A percentile compares a stretch with the other conserved stretches of the same genome.
Evolutionary conservation across 106 monocot genomes (phyloP).

Genomic region (Amphibolis antarctica): DNA sequence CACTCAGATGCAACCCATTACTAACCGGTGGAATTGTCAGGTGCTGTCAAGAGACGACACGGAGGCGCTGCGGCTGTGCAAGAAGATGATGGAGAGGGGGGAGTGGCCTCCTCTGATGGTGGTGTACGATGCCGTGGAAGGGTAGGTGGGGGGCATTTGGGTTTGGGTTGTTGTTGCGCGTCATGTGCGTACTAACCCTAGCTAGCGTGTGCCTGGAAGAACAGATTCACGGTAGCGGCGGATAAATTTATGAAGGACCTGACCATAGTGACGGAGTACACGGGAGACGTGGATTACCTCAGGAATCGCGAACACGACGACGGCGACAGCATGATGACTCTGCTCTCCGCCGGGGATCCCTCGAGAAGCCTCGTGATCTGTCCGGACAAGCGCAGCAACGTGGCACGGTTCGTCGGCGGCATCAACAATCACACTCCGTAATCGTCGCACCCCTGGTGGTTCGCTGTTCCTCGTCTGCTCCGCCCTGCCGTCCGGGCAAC

Average conservation of each 20-base stretch:
- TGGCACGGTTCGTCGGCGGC: conserved; percentile 55
- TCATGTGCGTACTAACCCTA: too few species aligned
- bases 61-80: conserved; percentile 58
- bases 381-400: conserved; percentile 81
- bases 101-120: conserved; percentile 85
- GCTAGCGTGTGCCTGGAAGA: not conserved
- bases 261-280: conserved; percentile 81
- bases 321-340: conserved; percentile 97
- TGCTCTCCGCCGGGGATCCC: conserved; percentile 44
- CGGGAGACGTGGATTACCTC: conserved; percentile 87
- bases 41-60: conserved; percentile 61
- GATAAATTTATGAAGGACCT: conserved; percentile 80
- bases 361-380: conserved; percentile 84
- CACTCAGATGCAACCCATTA: too few species aligned
- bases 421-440: conserved; percentile 4
- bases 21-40: conserved; percentile 36
- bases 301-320: conserved; percentile 65
- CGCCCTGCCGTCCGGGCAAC: not conserved
- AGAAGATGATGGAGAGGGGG: conserved; percentile 84
- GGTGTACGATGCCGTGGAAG: conserved; percentile 63
- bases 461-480: not conserved
- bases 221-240: conserved; percentile 88
- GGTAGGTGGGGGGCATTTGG: conserved; percentile 44
- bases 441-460: not conserved
- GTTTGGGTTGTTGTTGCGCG: too few species aligned